These are phyloP conservation scores for Schizosaccharomyces versatilis DNA, from an alignment of 1,139 yeast genomes.

Conservation along the genomic window DNA sequence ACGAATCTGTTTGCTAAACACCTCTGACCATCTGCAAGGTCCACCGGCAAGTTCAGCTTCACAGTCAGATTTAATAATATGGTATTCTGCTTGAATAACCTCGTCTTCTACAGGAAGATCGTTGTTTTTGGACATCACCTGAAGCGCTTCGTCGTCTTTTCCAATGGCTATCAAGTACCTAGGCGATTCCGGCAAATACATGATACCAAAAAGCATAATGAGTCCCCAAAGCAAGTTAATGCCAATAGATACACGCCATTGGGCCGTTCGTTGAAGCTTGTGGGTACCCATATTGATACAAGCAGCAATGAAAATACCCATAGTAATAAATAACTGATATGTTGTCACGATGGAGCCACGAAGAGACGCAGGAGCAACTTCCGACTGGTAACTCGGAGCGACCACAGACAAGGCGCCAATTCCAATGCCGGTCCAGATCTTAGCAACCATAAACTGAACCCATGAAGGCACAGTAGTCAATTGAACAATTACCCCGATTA, in stretches of 20 bases:
- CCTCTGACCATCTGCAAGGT: constrained; percentile 17
- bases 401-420: constrained; percentile 48
- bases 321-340: constrained; percentile 46
- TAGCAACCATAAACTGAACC: constrained; percentile 20
- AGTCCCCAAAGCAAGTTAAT: constrained; percentile 27
- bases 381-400: constrained; percentile 47
- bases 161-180: constrained; percentile 28
- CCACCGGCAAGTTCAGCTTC: constrained; percentile 23
- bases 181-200: constrained; percentile 38
- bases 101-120: constrained; percentile 45
- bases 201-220: constrained; percentile 24
- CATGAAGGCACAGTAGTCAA: not conserved
- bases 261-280: constrained; percentile 27
- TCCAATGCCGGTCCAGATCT: constrained; percentile 32
- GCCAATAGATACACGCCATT: constrained; percentile 42
- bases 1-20: constrained; percentile 7
- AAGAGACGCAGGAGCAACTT: constrained; percentile 43
- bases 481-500: constrained; percentile 37
- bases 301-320: constrained; percentile 48
- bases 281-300: constrained; percentile 48
- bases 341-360: constrained; percentile 51
- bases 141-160: constrained; percentile 22
- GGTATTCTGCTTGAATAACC: constrained; percentile 22
- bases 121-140: constrained; percentile 22
- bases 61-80: constrained; percentile 24